Base-by-base conservation (phyloP, 129 eudicot species). In the Kitagawia praeruptora region DNA sequence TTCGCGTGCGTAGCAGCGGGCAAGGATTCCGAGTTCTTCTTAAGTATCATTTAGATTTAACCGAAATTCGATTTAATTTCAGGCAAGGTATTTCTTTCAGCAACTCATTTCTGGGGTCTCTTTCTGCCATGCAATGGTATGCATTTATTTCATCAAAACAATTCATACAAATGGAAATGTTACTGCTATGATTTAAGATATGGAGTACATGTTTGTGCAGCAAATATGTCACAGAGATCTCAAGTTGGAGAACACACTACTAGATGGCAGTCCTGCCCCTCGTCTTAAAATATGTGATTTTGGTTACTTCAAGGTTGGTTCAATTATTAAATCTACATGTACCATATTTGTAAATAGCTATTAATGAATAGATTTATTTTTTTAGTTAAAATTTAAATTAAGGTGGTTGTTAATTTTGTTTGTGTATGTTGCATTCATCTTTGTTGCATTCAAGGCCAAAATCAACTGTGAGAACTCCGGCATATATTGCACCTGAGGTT, bases 51-150 rank as follows among this genome's bases (percentile, higher is more conserved):
- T n/a, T n/a, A n/a, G 16, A 48, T 13, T 49, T 49, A 49, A 49
- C 19, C 4, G 56, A 46, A 51, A n/a, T 51, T 18, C 5, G 58
- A 9, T 61, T 8, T 46, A 12, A 46, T 46, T 61, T 61, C 69
- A 61, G 69, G 75, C 75, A 18, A 70, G 75, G 75, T 70, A 70
- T 5, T 70, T 70, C 75, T 70, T 70, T 21, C 75, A 70, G 45
- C 75, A 70, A 40, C 45, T 70, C 12, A 70, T 70, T 40, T 70
- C 75, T 38, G 75, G 75, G 46, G 75, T 70, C 54, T 31, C n/a
- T 70, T 70, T 70, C 41, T 80, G 67, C 31, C 75, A 77, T 72
- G 83, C 48, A 16, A 70, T 70, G 75, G 75, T 70, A 70, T 15
- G 1, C 42, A 34, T 38, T 38, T 40, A 16, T 6, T 21, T 34